Percentiles rank a stretch among this genome's conserved stretches.
Evolutionary conservation across 306 rosid genomes (phyloP).

Genomic region (Acacia crassicarpa): DNA sequence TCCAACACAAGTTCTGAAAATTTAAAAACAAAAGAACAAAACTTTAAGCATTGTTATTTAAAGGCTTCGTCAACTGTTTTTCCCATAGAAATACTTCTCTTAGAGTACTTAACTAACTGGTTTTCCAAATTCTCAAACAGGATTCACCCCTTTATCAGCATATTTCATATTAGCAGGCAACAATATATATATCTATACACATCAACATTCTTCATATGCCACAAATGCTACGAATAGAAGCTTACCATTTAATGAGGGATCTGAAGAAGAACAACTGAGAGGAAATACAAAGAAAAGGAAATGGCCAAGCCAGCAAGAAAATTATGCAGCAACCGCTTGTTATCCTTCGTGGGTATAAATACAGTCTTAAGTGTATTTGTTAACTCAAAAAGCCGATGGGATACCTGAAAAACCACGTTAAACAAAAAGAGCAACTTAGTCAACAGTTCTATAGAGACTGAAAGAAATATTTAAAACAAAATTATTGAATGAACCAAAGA

Average conservation of each 20-base stretch:
- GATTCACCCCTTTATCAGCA: background rate
- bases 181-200: background rate
- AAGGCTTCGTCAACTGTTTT: background rate
- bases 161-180: background rate
- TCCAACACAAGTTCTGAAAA: background rate
- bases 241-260: conserved; percentile 70
- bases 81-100: background rate
- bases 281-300: conserved; percentile 60
- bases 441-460: conserved; percentile 20
- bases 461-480: conserved; percentile 2
- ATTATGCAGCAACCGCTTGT: conserved; percentile 78
- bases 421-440: conserved; percentile 20
- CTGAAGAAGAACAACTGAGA: conserved; percentile 62
- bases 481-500: conserved; percentile 8
- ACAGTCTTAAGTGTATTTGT: conserved; percentile 81
- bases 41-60: background rate
- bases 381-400: conserved; percentile 87
- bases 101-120: background rate
- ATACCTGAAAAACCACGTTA: conserved; percentile 61
- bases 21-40: background rate
- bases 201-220: conserved; percentile 1
- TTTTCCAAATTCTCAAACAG: background rate
- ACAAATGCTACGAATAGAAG: conserved; percentile 17
- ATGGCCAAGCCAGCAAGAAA: conserved; percentile 65
- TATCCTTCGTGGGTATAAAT: conserved; percentile 85